phyloP scores from a whole-genome alignment of 2,329 filamentous ascomycete genomes.

The Oidium heveae region DNA sequence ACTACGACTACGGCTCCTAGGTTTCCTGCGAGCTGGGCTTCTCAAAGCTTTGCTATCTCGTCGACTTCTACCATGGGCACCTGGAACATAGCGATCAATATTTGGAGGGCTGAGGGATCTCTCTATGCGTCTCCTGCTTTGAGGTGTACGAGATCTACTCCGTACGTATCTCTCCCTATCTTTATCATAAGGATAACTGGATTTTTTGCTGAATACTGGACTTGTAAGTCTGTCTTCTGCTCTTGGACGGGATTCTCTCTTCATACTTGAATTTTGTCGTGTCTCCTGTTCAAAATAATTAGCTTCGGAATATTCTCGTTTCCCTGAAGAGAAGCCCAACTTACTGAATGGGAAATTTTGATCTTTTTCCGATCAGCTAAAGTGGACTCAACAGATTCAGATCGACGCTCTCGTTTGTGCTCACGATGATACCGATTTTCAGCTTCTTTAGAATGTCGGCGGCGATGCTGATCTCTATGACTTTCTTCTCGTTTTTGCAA shows the following conservation, averaged over 20 bases:
- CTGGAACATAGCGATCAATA: conserved; percentile 14
- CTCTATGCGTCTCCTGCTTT: conserved; percentile 9
- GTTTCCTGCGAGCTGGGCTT: conserved; percentile 7
- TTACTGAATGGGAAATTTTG: no score
- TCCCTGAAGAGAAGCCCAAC: conserved; percentile 5
- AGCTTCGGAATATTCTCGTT: conserved; percentile 32
- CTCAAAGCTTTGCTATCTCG: conserved; percentile 7
- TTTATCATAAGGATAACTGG: conserved; percentile 12
- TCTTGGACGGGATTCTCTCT: conserved; percentile 26
- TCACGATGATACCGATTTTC: conserved; percentile 1
- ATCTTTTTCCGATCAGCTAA: no score
- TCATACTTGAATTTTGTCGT: conserved; percentile 35
- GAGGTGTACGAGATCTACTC: conserved; percentile 10
- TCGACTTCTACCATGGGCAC: conserved; percentile 6
- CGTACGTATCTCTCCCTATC: conserved; percentile 13
- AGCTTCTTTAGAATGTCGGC: conserved; percentile 2
- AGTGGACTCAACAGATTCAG: conserved; percentile 3
- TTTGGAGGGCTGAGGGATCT: conserved; percentile 13
- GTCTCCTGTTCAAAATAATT: conserved; percentile 37
- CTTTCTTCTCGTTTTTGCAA: conserved; percentile 2
- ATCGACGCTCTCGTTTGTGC: conserved; percentile 4
- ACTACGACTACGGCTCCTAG: conserved; percentile 9
- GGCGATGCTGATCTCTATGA: conserved; percentile 8
- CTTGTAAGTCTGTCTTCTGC: conserved; percentile 7
- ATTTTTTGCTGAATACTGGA: conserved; percentile 7